phyloP scores from a whole-genome alignment of 1,284 basidiomycete species.

The Mycena citricolor region DNA sequence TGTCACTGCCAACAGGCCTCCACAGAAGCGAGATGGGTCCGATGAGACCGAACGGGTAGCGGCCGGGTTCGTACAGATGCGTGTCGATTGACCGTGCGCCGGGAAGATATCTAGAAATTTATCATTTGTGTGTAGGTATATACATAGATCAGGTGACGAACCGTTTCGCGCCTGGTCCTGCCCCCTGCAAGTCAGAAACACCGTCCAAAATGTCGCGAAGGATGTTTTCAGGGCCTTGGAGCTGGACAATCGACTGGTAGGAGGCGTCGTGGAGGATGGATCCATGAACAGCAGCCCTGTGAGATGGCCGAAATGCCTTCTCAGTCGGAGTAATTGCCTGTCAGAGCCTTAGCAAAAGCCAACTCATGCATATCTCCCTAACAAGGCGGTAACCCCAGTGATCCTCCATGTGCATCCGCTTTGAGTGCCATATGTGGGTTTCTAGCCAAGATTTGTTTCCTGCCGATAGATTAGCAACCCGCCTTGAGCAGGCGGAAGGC shows the following conservation, averaged over 20 bases:
- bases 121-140: background rate
- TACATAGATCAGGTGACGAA: conserved; percentile 28
- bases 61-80: conserved; percentile 58
- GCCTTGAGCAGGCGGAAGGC: conserved; percentile 1
- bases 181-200: conserved; percentile 64
- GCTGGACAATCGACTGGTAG: conserved; percentile 74
- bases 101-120: conserved; percentile 44
- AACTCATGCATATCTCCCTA: too few species aligned
- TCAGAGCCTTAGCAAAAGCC: conserved; percentile 31
- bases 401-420: conserved; percentile 89
- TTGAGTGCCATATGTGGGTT: conserved; percentile 93
- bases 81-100: conserved; percentile 63
- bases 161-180: conserved; percentile 58
- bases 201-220: conserved; percentile 54
- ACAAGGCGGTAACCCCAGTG: conserved; percentile 89
- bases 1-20: conserved; percentile 39
- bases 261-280: conserved; percentile 87
- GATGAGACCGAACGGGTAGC: conserved; percentile 72
- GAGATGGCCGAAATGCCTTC: conserved; percentile 86
- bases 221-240: conserved; percentile 60
- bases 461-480: conserved; percentile 32
- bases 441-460: conserved; percentile 88
- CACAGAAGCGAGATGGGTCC: conserved; percentile 76
- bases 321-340: conserved; percentile 81
- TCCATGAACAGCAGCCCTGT: conserved; percentile 80